Conservation (phyloP, 345 rosid genomes). For the Eucalyptus paniculata region DNA sequence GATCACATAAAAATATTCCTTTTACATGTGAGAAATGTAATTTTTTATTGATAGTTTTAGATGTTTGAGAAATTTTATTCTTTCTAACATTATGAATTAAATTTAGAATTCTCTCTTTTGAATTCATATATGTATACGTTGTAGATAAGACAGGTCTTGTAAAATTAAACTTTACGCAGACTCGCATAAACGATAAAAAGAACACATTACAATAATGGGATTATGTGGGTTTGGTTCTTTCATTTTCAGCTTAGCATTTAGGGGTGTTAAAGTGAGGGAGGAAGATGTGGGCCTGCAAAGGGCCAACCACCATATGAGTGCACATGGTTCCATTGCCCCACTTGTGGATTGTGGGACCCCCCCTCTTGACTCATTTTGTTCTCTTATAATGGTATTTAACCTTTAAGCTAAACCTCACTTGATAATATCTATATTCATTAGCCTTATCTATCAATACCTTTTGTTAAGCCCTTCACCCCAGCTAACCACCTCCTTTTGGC, state of each 20-base stretch:
- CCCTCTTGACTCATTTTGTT: not conserved
- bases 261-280: conserved; percentile 4
- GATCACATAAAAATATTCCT: not conserved
- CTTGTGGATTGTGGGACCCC: conserved; percentile 5
- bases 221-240: not conserved
- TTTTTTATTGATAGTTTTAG: not conserved
- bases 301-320: conserved; percentile 64
- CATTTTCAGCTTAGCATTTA: conserved; percentile 1
- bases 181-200: not conserved
- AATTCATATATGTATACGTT: not conserved
- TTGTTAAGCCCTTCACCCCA: not conserved
- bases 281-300: conserved; percentile 11
- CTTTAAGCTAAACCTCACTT: not conserved
- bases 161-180: not conserved
- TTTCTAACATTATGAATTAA: not conserved
- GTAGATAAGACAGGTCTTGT: not conserved
- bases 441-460: not conserved
- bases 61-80: not conserved
- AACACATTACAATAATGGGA: not conserved
- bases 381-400: not conserved
- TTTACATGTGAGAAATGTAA: not conserved
- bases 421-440: not conserved
- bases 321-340: conserved; percentile 50
- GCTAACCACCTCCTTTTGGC: not conserved
- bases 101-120: not conserved